Evolutionary conservation across 2,329 filamentous ascomycete genomes (phyloP), one percentile per base, ranked within the genome.

Genomic region (Epichloe gansuensis): DNA sequence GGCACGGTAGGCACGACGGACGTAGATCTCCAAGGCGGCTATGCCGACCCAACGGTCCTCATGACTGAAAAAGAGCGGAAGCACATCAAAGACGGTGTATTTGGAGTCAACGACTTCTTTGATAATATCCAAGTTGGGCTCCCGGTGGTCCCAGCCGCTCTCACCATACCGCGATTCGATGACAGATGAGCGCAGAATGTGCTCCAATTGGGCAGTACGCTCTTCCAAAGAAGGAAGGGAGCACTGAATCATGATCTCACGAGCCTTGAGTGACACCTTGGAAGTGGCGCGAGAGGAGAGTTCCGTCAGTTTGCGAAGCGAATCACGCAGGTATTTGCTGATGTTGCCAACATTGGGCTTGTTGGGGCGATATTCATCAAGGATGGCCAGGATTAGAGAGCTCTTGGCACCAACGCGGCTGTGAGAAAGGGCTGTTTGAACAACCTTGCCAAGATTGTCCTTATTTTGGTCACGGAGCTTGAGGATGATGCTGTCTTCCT

Each of bases 31-130:
- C 4, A 98, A 80, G 47, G 93, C 89, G 54, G 93, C 93, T 55
- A 96, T 75, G 7, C 88, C 88, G 34, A 98, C 91, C 88, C 89
- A 97, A 12, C 89, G 84, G 64, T 98, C 93, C 42, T 87, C 81
- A 70, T 98, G 89, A 36, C 84, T 87, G 65, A 98, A 98, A 81
- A 98, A 98, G 53, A 89, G 83, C 7, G 91, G 87, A 58, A 98
- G 71, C 17, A 98, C 93, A 65, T 98, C 93, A 61, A 96, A 95
- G 57, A 98, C 93, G 42, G 91, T 97, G 74, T 94, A 97, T 73
- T 95, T 95, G 51, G 93, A 97, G 70, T 98, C 93, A 50, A 98
- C 89, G 35, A 98, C 90, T 69, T 98, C 93, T 76, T 95, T 95
- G 72, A 98, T 85, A 57, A 95, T 76, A 23, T 94, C 86, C 51